Percentiles rank a stretch among this genome's conserved stretches.
Conservation (phyloP, 306 rosid genomes). For the Gillenia trifoliata region DNA sequence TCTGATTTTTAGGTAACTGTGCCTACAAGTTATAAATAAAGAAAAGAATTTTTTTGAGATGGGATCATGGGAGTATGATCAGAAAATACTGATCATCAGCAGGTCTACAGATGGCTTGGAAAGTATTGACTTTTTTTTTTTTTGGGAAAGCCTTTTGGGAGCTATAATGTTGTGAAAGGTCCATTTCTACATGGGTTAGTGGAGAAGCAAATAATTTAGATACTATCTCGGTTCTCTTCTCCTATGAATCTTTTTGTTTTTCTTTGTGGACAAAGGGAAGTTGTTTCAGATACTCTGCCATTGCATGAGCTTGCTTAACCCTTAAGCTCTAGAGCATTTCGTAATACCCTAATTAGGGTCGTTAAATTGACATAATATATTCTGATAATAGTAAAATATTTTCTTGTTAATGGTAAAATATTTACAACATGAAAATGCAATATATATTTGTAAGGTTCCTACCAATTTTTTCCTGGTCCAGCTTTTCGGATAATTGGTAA, state of each 20-base stretch:
- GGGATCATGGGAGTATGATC: background rate
- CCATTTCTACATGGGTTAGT: background rate
- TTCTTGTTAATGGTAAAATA: background rate
- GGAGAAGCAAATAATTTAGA: background rate
- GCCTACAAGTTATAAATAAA: background rate
- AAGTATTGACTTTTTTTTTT: background rate
- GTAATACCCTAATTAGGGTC: background rate
- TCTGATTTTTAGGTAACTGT: too few species aligned
- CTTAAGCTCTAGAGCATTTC: background rate
- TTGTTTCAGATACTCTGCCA: background rate
- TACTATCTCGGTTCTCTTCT: background rate
- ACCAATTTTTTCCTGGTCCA: background rate
- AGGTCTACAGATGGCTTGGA: background rate
- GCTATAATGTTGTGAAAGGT: background rate
- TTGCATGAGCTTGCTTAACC: background rate
- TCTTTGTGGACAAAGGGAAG: background rate
- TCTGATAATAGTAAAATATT: background rate
- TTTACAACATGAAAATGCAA: too few species aligned
- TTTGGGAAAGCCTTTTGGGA: background rate
- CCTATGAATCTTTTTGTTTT: background rate
- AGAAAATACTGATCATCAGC: background rate
- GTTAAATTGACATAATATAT: background rate
- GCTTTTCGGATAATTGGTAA: background rate
- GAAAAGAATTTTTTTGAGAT: background rate
- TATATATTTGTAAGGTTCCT: background rate